Conservation (phyloP, 129 eudicot genomes). For the Deinandra increscens region DNA sequence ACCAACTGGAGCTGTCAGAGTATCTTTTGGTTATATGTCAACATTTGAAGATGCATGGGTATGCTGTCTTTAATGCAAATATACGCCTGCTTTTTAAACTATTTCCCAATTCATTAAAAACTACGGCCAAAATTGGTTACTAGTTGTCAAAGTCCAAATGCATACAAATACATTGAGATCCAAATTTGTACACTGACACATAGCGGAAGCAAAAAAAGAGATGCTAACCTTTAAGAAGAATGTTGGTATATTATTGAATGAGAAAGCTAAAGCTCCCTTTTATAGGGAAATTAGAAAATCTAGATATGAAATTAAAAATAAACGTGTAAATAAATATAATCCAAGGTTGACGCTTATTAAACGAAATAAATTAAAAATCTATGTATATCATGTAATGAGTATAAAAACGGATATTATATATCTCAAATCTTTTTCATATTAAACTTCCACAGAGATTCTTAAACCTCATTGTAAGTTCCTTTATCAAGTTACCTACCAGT, state of each 20-base stretch:
- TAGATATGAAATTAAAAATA: too few species aligned
- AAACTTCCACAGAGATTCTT: constrained; percentile 57
- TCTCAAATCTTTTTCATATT: not conserved
- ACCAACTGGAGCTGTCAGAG: constrained; percentile 96
- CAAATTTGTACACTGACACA: not conserved
- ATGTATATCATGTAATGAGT: not conserved
- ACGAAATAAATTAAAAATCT: too few species aligned
- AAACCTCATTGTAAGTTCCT: constrained; percentile 57
- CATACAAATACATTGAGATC: not conserved
- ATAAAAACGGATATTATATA: not conserved
- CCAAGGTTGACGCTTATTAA: too few species aligned
- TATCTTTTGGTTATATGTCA: constrained; percentile 97
- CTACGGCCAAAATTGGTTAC: not conserved
- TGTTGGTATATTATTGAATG: too few species aligned
- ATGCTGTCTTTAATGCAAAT: constrained; percentile 23
- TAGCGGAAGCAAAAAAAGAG: too few species aligned
- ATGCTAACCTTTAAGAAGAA: too few species aligned
- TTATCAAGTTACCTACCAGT: constrained; percentile 47
- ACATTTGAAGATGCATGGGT: constrained; percentile 96
- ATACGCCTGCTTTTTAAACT: not conserved
- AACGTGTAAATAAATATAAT: too few species aligned
- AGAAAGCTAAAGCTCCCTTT: too few species aligned
- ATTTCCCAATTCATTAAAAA: not conserved
- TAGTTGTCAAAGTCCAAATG: not conserved
- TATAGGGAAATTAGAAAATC: too few species aligned